Conservation (phyloP, 208 protist genomes). For the Leishmania lainsoni region DNA sequence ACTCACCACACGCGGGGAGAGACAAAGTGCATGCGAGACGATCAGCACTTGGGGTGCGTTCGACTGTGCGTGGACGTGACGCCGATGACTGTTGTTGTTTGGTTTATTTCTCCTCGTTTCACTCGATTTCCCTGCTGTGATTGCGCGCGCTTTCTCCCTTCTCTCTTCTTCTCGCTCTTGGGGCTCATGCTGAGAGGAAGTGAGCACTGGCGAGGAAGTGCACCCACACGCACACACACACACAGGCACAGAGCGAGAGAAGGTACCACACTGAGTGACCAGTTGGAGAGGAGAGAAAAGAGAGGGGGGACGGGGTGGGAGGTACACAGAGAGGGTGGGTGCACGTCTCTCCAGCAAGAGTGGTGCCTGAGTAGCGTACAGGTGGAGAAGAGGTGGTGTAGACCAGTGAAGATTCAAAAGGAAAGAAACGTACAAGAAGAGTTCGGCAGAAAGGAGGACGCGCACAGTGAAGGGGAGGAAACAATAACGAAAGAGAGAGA, state of each 20-base stretch:
- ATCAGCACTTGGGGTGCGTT: neutral
- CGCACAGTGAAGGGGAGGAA: neutral
- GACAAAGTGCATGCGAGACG: neutral
- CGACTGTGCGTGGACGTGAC: neutral
- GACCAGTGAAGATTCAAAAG: no score
- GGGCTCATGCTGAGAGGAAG: neutral
- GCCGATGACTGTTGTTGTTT: neutral
- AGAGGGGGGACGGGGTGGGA: neutral
- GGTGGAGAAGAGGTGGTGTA: no score
- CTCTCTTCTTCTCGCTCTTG: neutral
- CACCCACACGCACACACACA: neutral
- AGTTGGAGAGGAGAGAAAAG: neutral
- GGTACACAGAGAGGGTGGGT: neutral
- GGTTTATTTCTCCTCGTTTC: neutral
- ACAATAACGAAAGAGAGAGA: slow-evolving; percentile 13
- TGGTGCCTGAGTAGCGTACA: no score
- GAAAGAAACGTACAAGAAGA: no score
- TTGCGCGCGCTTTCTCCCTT: no score
- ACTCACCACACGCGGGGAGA: neutral
- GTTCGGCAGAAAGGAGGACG: neutral
- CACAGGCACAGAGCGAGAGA: neutral
- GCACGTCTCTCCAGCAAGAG: no score
- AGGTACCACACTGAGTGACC: neutral
- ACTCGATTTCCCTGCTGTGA: neutral
- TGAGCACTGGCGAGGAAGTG: neutral